phyloP scores from a whole-genome alignment of 805 yeast genomes.

The Lipomyces yamanashiensis region DNA sequence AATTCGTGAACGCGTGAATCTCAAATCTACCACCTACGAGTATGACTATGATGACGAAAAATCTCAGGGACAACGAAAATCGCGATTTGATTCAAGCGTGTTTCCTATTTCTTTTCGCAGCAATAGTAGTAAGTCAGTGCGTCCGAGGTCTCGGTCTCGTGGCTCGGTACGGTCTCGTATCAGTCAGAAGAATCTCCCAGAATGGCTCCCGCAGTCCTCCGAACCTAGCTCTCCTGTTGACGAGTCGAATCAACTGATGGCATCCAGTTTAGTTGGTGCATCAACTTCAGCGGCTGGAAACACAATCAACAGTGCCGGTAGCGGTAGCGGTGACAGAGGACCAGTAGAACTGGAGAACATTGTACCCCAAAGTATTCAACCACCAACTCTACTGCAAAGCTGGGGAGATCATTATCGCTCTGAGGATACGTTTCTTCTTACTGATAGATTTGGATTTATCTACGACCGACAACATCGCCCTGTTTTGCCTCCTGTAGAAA shows the following conservation, averaged over 20 bases:
- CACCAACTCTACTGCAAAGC: conserved; percentile 44
- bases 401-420: conserved; percentile 40
- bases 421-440: conserved; percentile 40
- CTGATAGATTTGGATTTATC: conserved; percentile 59
- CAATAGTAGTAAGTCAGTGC: not conserved
- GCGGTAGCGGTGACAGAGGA: conserved; percentile 29
- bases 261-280: conserved; percentile 5
- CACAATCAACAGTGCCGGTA: not conserved
- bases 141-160: conserved; percentile 13
- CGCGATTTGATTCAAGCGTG: conserved; percentile 10
- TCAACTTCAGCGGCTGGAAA: not conserved
- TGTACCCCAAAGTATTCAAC: conserved; percentile 43
- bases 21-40: conserved; percentile 13
- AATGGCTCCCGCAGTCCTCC: conserved; percentile 27
- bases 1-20: conserved; percentile 15
- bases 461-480: conserved; percentile 42
- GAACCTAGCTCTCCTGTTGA: conserved; percentile 1
- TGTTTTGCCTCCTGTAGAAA: conserved; percentile 28
- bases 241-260: conserved; percentile 8
- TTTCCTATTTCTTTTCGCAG: conserved; percentile 24
- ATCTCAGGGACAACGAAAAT: conserved; percentile 5
- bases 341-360: conserved; percentile 54
- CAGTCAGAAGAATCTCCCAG: conserved; percentile 20
- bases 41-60: conserved; percentile 15
- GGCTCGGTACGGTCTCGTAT: conserved; percentile 14